Base-by-base conservation (phyloP, 176 grass and related monocot genomes). In the Puccinellia tenuiflora region DNA sequence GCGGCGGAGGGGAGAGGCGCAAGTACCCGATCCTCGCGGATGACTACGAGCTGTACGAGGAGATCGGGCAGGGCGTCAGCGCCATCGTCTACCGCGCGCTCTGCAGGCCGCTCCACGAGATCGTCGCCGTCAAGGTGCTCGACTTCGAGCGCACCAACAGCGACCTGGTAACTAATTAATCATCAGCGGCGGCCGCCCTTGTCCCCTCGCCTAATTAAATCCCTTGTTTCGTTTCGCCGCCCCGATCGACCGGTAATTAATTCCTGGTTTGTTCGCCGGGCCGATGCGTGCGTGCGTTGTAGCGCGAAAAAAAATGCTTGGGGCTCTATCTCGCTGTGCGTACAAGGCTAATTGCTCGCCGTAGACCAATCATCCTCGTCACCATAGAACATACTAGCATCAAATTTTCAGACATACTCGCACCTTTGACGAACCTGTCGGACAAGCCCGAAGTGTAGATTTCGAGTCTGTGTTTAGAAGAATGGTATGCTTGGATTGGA, bases 91-190 rank as follows among this genome's bases (percentile, higher is more conserved):
- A 93, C 83, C 96, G 96, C 28, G 89, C 93, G 33, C 87, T 79
- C 31, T 99, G 96, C 80, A 74, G 54, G 53, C 87, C 96, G 16
- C 77, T 96, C 15, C 35, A 79, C 12, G 89, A 99, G 89, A 68
- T 88, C 62, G 87, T 99, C 47, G 93, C 96, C 60, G 90, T 99
- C 83, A 99, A 99, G 89, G 84, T 99, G 66, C 85, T 99, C 63
- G 96, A 99, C 78, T 93, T 99, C 68, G 96, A 96, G 77, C 92
- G 87, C 61, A 88, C 90, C 22, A 99, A 93, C 82, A 99, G 92
- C 80, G 93, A 96, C 84, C 87, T 96, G 91, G 96, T 96, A 90
- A 71, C 18, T 45, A 0, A 47, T 47, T 47, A 3, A 47, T 47
- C 45, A 16, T 16, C 45, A 11, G 21, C 12, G 6, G 11, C 17